These are phyloP conservation scores for Parathielavia appendiculata DNA, from an alignment of 495 filamentous ascomycete species.

Conservation along the genomic window DNA sequence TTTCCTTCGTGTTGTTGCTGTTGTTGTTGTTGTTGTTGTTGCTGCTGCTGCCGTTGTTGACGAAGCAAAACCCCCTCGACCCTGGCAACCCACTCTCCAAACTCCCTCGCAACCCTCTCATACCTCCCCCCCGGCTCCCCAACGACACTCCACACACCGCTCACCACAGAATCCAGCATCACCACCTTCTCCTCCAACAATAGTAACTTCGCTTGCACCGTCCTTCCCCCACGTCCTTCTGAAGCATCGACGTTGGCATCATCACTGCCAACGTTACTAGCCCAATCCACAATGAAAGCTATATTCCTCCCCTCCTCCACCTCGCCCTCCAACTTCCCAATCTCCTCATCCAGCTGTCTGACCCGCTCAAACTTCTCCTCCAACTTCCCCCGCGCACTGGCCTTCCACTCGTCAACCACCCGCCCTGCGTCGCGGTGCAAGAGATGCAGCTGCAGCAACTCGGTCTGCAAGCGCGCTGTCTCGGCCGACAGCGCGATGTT, in stretches of 20 bases:
- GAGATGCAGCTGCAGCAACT: slow-evolving; percentile 67
- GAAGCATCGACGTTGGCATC: too few species aligned
- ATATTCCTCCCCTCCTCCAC: slow-evolving; percentile 37
- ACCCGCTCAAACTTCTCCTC: slow-evolving; percentile 38
- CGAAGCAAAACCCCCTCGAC: slow-evolving; percentile 38
- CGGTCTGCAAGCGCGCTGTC: slow-evolving; percentile 58
- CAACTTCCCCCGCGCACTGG: slow-evolving; percentile 42
- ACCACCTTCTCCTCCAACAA: slow-evolving; percentile 47
- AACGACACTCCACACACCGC: slow-evolving; percentile 47
- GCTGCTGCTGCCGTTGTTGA: slow-evolving; percentile 19
- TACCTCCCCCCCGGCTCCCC: slow-evolving; percentile 47
- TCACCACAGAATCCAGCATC: slow-evolving; percentile 46
- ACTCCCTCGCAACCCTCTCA: slow-evolving; percentile 41
- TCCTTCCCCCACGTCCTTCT: background rate
- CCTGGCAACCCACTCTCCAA: slow-evolving; percentile 47
- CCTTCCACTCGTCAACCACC: slow-evolving; percentile 40
- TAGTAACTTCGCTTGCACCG: too few species aligned
- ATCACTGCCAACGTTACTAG: too few species aligned
- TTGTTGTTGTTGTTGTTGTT: slow-evolving; percentile 7
- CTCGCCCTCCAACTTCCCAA: slow-evolving; percentile 35
- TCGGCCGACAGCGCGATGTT: slow-evolving; percentile 56
- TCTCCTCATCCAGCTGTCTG: slow-evolving; percentile 24
- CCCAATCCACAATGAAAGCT: slow-evolving; percentile 30
- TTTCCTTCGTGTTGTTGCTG: slow-evolving; percentile 11
- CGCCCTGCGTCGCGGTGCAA: slow-evolving; percentile 50